Evolutionary conservation across 441 rosid species (phyloP).

Genomic region (Gossypium gossypioides): DNA sequence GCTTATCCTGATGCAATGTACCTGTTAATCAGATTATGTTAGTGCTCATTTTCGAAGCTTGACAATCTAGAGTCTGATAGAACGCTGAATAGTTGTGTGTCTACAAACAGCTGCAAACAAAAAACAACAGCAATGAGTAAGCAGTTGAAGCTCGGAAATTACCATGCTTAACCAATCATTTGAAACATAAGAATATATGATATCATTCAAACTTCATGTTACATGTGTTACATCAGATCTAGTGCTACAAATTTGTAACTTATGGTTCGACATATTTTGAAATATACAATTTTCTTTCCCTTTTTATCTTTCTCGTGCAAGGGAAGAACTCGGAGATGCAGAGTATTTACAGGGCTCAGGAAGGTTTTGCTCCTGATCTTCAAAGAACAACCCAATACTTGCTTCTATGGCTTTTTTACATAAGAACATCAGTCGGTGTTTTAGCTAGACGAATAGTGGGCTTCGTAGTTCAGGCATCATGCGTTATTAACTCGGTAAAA

Average conservation of each 20-base stretch:
- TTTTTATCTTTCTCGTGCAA: neutral
- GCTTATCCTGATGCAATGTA: neutral
- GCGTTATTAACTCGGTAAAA: neutral
- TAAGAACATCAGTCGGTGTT: neutral
- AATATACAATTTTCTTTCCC: neutral
- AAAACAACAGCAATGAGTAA: neutral
- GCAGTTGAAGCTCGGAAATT: neutral
- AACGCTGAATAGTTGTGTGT: conserved; percentile 80
- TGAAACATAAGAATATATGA: neutral
- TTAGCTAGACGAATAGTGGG: neutral
- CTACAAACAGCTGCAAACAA: conserved; percentile 61
- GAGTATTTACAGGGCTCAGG: neutral
- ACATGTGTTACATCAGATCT: neutral
- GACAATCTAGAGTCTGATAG: conserved; percentile 70
- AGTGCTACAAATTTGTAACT: neutral
- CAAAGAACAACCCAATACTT: neutral
- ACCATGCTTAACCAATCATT: neutral
- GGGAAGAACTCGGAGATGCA: neutral
- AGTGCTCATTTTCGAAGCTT: conserved; percentile 55
- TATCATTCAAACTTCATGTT: conserved; percentile 2
- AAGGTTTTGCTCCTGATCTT: neutral
- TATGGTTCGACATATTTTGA: neutral
- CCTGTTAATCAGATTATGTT: conserved; percentile 1
- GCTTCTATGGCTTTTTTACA: neutral
- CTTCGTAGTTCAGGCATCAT: neutral